Evolutionary conservation across 2,329 filamentous ascomycete genomes (phyloP), one percentile per base, ranked within the genome.

Genomic region (Neocucurbitaria cava): DNA sequence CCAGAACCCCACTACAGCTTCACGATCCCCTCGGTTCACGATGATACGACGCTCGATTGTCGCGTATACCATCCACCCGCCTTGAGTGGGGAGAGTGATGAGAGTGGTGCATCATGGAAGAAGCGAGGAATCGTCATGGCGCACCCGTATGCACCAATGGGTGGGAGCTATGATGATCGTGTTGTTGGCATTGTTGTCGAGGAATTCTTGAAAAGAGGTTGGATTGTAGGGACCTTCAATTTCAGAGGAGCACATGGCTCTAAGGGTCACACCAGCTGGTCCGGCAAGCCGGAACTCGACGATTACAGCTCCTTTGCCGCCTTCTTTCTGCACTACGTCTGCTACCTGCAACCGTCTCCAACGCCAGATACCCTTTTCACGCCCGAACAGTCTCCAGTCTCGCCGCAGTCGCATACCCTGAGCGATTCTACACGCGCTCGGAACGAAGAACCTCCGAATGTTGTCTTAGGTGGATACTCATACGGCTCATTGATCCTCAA

Each of bases 141-240:
- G 11, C 95, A 98, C 74, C 94, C 95, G 0, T 98, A 98, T 71
- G 92, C 91, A 30, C 88, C 91, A 0, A 79, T 98, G 46, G 95
- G 95, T 4, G 95, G 94, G 5, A 87, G 81, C 73, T 95, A 87
- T 70, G 91, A 98, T 71, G 93, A 98, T 71, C 84, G 85, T 0
- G 82, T 96, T 0, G 89, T 98, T 1, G 81, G 85, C n/a, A 79
- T 86, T 8, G 77, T 90, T 2, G 86, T 85, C 0, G 78, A 80
- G 1, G 76, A 88, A 53, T 79, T 96, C 41, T 74, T 96, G n/a
- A 79, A 82, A 4, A 77, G 82, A 47, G 91, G 90, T 1, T 96
- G 86, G 67, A 73, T 96, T 1, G 89, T 97, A 2, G 88, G 84
- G 7, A 96, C 92, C 0, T 97, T 98, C 76, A 97, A 98, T 70